These are phyloP conservation scores for Tetrahymena elliotti DNA, from an alignment of 73 alveolate species.

Conservation along the genomic window DNA sequence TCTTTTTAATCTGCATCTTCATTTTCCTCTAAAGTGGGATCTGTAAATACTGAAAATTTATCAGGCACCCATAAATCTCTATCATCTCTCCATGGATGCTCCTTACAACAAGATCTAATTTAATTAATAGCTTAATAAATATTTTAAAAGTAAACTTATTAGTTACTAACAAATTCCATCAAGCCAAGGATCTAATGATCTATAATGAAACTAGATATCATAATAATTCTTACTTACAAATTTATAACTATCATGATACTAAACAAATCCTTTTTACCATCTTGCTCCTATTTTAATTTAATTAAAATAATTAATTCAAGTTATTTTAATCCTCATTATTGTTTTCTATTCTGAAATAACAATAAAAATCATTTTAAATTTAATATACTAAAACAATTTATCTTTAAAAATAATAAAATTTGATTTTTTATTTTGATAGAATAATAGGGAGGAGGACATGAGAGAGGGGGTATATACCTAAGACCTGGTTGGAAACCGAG, in stretches of 20 bases:
- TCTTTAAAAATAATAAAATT: too few species aligned
- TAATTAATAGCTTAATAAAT: neutral
- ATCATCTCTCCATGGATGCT: slow-evolving; percentile 90
- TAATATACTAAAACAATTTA: too few species aligned
- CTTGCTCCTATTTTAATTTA: slow-evolving; percentile 72
- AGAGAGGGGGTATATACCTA: too few species aligned
- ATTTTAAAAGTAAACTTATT: neutral
- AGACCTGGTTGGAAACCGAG: too few species aligned
- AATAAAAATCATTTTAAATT: too few species aligned
- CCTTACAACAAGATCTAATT: slow-evolving; percentile 60
- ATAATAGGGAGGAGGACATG: too few species aligned
- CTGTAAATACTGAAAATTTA: slow-evolving; percentile 49
- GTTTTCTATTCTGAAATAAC: neutral
- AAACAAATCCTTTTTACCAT: slow-evolving; percentile 73
- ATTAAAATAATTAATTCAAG: neutral
- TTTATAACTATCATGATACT: slow-evolving; percentile 77
- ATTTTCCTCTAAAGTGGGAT: neutral
- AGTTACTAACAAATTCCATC: slow-evolving; percentile 54
- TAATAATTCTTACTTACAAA: slow-evolving; percentile 80
- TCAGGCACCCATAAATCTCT: slow-evolving; percentile 55
- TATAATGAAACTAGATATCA: slow-evolving; percentile 76
- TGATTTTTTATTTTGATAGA: too few species aligned
- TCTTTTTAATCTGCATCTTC: slow-evolving; percentile 26
- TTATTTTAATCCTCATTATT: neutral
- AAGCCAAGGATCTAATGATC: slow-evolving; percentile 85